Percentiles rank a stretch among this genome's conserved stretches.
Evolutionary conservation across 306 rosid species (phyloP).

Genomic region (Cicer bijugum): DNA sequence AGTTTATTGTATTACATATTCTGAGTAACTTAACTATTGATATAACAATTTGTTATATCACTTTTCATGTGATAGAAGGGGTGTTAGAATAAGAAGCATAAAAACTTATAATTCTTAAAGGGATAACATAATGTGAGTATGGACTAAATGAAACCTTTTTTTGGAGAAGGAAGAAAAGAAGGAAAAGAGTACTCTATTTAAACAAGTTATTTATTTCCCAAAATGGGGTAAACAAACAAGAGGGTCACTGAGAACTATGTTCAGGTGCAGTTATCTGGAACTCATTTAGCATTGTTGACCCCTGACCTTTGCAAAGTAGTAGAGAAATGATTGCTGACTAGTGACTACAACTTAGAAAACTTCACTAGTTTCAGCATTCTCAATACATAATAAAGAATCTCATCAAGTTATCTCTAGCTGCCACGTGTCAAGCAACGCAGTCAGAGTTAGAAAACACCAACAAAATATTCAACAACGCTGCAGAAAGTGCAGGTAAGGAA

Average conservation of each 20-base stretch:
- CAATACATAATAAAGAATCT: constrained; percentile 20
- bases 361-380: constrained; percentile 8
- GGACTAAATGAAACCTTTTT: constrained; percentile 5
- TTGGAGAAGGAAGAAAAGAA: constrained; percentile 2
- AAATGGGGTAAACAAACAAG: constrained; percentile 22
- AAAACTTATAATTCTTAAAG: neutral
- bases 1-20: neutral
- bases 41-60: constrained; percentile 27
- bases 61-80: constrained; percentile 21
- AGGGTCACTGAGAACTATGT: neutral
- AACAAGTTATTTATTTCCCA: constrained; percentile 11
- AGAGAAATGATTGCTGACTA: neutral
- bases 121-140: constrained; percentile 11
- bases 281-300: constrained; percentile 28
- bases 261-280: constrained; percentile 30
- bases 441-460: constrained; percentile 16
- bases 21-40: constrained; percentile 7
- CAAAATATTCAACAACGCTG: neutral
- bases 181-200: neutral
- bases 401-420: constrained; percentile 37
- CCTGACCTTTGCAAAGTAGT: constrained; percentile 14
- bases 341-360: constrained; percentile 33
- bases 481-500: constrained; percentile 27
- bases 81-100: constrained; percentile 1
- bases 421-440: constrained; percentile 7